Evolutionary conservation across 768 basidiomycete species (phyloP), one percentile per base, ranked within the genome.

Genomic region (Auricularia sp.): DNA sequence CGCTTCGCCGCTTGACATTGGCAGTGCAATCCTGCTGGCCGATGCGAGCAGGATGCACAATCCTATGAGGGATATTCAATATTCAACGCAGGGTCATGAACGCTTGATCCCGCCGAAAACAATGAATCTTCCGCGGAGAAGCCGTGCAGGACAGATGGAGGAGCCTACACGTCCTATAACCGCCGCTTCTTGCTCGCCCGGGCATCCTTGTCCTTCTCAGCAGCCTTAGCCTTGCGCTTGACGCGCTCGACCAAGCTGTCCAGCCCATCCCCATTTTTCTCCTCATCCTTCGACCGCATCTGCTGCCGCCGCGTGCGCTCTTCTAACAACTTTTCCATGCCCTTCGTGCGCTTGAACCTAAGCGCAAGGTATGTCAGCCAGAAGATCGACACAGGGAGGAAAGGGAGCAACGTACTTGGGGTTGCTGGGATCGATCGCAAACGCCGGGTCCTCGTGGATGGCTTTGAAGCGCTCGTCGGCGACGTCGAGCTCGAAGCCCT

Each of bases 361-460:
- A 61, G 65, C 34, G 29, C 29, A 29, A 29, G 29, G 29, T 29
- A 29, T 29, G 29, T 29, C 29, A 29, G 29, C 29, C 29, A 29
- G 29, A 29, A 29, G 29, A 29, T 29, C 29, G 29, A 29, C 39
- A 14, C 36, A 61, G 39, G 39, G 59, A 33, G 29, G 23, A 36
- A n/a, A 36, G 35, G 3, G 33, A 1, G 12, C 29, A 29, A 81
- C 93, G 68, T 71, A 97, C 96, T 87, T 91, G 72, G 96, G 93
- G 76, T 98, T 91, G 62, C 85, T 90, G 21, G 97, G 96, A 74
- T 99, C 97, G 68, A 99, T 94, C 0, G 96, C 95, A 68, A 91
- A 98, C 36, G 87, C 83, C 70, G 91, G 86, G 71, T 98, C 89
- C 69, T 97, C 92, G 70, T 93, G 90, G 54, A 98, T 71, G 23